Percentiles rank a stretch among this genome's conserved stretches.
Conservation (phyloP, 352 stramenopile genomes). For the Globisporangium splendens region DNA sequence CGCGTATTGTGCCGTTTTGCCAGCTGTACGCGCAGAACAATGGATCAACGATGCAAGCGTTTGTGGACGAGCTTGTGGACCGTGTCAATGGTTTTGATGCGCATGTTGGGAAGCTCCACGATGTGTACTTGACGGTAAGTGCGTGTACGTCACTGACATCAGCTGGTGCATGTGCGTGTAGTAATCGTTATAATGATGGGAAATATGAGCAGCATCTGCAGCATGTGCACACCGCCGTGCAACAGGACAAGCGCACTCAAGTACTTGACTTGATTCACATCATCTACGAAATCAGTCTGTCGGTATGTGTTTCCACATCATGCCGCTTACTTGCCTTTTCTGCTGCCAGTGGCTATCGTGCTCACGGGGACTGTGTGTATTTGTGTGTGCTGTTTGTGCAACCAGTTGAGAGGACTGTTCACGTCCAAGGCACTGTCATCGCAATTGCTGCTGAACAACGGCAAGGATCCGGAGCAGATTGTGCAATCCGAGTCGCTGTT, state of each 20-base stretch:
- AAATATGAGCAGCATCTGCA: conserved; percentile 32
- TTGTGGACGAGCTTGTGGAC: conserved; percentile 25
- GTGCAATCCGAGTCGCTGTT: conserved; percentile 35
- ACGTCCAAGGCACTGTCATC: conserved; percentile 15
- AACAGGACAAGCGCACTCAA: conserved; percentile 25
- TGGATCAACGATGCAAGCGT: conserved; percentile 14
- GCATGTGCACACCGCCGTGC: conserved; percentile 22
- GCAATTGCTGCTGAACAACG: conserved; percentile 31
- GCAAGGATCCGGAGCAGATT: conserved; percentile 21
- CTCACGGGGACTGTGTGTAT: neutral
- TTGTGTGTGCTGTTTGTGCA: neutral
- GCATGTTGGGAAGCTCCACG: conserved; percentile 17
- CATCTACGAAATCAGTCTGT: conserved; percentile 44
- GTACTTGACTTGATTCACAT: conserved; percentile 39
- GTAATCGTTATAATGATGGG: neutral
- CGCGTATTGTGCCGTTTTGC: conserved; percentile 57
- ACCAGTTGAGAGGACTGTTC: conserved; percentile 20
- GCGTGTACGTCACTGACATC: neutral
- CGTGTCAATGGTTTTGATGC: conserved; percentile 18
- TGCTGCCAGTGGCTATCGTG: neutral
- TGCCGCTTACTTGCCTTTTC: neutral
- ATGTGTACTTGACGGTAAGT: conserved; percentile 35
- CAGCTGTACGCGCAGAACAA: conserved; percentile 49
- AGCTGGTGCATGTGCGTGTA: no score
- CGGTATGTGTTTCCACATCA: conserved; percentile 13